Evolutionary conservation across 2,329 filamentous ascomycete genomes (phyloP).

Genomic region (Penicillium oxalicum): DNA sequence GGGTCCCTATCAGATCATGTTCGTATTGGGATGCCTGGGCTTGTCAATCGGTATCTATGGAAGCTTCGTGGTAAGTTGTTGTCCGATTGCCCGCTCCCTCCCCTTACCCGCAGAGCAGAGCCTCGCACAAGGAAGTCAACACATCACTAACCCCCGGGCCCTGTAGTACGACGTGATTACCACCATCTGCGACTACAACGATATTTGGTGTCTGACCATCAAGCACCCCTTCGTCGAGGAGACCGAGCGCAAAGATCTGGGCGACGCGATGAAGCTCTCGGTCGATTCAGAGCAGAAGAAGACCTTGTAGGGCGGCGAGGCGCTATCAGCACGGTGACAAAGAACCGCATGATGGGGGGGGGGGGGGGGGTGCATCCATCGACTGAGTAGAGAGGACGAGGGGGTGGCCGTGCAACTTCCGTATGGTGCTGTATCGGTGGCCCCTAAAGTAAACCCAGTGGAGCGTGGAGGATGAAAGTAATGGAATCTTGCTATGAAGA

Average conservation of each 20-base stretch:
- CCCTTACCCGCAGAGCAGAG: no score
- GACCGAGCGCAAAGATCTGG: constrained; percentile 16
- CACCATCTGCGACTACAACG: constrained; percentile 94
- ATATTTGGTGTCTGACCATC: constrained; percentile 98
- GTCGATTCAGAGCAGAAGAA: constrained; percentile 24
- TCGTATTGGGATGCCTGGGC: constrained; percentile 83
- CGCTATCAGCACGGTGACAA: not conserved
- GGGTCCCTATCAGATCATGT: constrained; percentile 82
- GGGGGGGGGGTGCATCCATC: no score
- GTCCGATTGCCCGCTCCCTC: no score
- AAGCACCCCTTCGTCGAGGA: constrained; percentile 64
- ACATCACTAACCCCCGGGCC: no score
- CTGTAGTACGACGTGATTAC: constrained; percentile 77
- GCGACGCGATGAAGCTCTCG: constrained; percentile 23
- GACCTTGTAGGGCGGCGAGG: constrained; percentile 6
- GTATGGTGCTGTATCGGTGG: no score
- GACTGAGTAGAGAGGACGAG: no score
- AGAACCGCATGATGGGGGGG: not conserved
- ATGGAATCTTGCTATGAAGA: no score
- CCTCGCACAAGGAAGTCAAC: no score
- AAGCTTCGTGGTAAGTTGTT: constrained; percentile 68
- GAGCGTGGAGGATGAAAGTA: no score
- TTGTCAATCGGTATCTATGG: constrained; percentile 86
- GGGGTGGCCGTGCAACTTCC: no score
- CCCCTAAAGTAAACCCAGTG: no score